Evolutionary conservation across 768 basidiomycete genomes (phyloP).

Genomic region (Termitomyces bulborhizus): DNA sequence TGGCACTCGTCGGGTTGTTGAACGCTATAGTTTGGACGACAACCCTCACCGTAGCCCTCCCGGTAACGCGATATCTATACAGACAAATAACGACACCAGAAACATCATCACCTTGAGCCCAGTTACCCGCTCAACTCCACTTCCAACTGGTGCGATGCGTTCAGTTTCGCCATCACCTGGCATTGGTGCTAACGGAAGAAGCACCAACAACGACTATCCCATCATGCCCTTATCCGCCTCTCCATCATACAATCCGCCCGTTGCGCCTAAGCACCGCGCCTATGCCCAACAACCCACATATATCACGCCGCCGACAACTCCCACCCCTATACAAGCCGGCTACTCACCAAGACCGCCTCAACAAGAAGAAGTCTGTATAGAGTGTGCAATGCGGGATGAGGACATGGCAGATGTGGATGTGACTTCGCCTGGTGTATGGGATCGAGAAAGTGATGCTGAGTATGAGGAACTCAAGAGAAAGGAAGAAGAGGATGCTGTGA

Average conservation of each 20-base stretch:
- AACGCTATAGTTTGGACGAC: slow-evolving; percentile 50
- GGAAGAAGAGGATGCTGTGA: slow-evolving; percentile 64
- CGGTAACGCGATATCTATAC: slow-evolving; percentile 27
- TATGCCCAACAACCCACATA: slow-evolving; percentile 75
- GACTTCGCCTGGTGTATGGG: slow-evolving; percentile 82
- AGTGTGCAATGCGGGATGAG: slow-evolving; percentile 98
- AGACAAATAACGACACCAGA: slow-evolving; percentile 23
- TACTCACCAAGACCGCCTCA: slow-evolving; percentile 51
- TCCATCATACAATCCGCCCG: slow-evolving; percentile 55
- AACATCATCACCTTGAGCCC: slow-evolving; percentile 12
- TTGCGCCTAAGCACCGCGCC: slow-evolving; percentile 61
- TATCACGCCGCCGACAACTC: slow-evolving; percentile 50
- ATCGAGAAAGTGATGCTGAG: slow-evolving; percentile 77
- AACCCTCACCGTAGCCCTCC: slow-evolving; percentile 27
- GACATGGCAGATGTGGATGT: slow-evolving; percentile 98
- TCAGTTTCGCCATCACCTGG: slow-evolving; percentile 35
- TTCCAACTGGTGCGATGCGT: slow-evolving; percentile 40
- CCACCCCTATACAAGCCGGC: slow-evolving; percentile 55
- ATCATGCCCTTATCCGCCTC: slow-evolving; percentile 55
- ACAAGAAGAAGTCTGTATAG: slow-evolving; percentile 81
- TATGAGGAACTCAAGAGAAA: slow-evolving; percentile 71
- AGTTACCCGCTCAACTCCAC: slow-evolving; percentile 23
- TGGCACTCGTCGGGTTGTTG: slow-evolving; percentile 40
- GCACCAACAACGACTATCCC: slow-evolving; percentile 30
- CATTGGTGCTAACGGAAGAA: slow-evolving; percentile 21